Base-by-base conservation (phyloP, 352 stramenopile genomes). In the Pythium guiyangense region DNA sequence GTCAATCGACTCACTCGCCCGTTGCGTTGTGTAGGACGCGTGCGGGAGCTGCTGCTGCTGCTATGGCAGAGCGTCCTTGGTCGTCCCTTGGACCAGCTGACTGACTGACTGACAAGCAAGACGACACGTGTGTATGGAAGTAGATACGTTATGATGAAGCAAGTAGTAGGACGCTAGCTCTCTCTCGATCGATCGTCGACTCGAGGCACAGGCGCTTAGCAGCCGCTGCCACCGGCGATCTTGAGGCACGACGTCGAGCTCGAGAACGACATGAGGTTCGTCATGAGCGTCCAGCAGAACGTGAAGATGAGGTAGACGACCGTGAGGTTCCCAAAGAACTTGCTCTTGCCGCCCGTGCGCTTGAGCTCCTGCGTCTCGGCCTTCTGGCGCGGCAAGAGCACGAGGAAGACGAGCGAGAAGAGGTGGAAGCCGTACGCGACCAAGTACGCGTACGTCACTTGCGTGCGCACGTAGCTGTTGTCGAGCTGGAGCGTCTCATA, bases 191-290 rank as follows among this genome's bases (percentile, higher is more conserved):
- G 22, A 22, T 22, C 22, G 22, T 22, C 22, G 22, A 22, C 22
- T 22, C 22, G 22, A 22, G 22, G 22, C 22, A 22, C 22, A 45
- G 84, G 90, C 64, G 86, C 79, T 22, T 95, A 94, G 26, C 54
- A 60, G 37, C 47, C 47, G 20, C 22, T 40, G 43, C 54, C 54
- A 14, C 54, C 54, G 1, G 54, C 54, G 54, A 54, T 60, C 45
- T 47, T 45, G 15, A 60, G 54, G 17, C 54, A 60, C 45, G 31
- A 12, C 18, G 54, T 60, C 45, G 47, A 56, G 43, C 26, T 55
- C 35, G 47, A 72, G 44, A 72, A 57, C 22, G 47, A 35, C 47
- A 72, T 49, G 29, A 72, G 15, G 44, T 70, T 72, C 25, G 58
- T 70, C 48, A 58, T 69, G 42, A 72, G 49, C 18, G 62, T 54